A percentile compares a stretch with the other conserved stretches of the same genome.
phyloP scores from a whole-genome alignment of 2,329 filamentous ascomycete species.

The Coniosporium tulheliwenetii region DNA sequence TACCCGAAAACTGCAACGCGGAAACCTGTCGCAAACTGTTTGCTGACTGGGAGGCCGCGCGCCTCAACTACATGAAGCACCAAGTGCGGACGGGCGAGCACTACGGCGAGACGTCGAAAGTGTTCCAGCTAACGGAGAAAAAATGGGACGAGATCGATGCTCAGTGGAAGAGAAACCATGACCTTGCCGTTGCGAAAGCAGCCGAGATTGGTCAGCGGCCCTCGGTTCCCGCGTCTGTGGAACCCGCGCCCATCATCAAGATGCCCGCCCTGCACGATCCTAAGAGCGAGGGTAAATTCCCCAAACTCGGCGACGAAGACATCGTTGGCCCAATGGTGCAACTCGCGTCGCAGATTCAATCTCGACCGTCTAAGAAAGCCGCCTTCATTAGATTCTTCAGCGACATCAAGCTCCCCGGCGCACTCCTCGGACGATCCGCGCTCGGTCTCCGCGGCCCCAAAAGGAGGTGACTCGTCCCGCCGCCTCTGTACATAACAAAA shows the following conservation, averaged over 20 bases:
- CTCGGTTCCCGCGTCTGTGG: slow-evolving; percentile 9
- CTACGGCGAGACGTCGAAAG: slow-evolving; percentile 79
- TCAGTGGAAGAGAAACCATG: slow-evolving; percentile 56
- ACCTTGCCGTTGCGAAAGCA: slow-evolving; percentile 38
- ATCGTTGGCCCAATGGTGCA: slow-evolving; percentile 84
- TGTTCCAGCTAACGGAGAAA: slow-evolving; percentile 67
- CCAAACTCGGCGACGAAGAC: slow-evolving; percentile 73
- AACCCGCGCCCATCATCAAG: slow-evolving; percentile 40
- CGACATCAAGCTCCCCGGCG: slow-evolving; percentile 16
- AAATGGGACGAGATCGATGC: slow-evolving; percentile 77
- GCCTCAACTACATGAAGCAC: slow-evolving; percentile 78
- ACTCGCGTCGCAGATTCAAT: slow-evolving; percentile 19
- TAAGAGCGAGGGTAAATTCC: slow-evolving; percentile 63
- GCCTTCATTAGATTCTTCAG: slow-evolving; percentile 21
- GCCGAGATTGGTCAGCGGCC: slow-evolving; percentile 14
- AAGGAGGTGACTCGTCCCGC: background rate
- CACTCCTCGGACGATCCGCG: slow-evolving; percentile 14
- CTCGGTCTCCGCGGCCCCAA: slow-evolving; percentile 3
- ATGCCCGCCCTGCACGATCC: slow-evolving; percentile 56
- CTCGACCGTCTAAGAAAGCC: slow-evolving; percentile 24
- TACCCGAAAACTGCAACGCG: slow-evolving; percentile 45
- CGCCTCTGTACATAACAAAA: background rate
- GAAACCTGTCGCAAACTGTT: slow-evolving; percentile 49
- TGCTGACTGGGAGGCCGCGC: slow-evolving; percentile 67
- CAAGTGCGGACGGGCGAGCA: slow-evolving; percentile 78